phyloP scores from a whole-genome alignment of 371 early-diverging fungal genomes.

The Mortierella sp. region DNA sequence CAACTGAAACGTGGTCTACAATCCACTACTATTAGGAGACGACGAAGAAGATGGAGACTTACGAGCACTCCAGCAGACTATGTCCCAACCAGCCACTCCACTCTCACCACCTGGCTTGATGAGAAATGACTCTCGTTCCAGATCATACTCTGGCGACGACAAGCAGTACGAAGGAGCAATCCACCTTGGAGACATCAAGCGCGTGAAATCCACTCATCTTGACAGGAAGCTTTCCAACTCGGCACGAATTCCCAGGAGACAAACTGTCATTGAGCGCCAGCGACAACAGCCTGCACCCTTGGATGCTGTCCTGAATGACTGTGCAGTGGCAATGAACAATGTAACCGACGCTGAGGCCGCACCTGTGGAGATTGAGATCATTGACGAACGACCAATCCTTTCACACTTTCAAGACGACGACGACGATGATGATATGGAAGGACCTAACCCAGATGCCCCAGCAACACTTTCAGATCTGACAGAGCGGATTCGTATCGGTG shows the following conservation, averaged over 20 bases:
- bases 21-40: constrained; percentile 16
- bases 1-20: too few species aligned
- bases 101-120: constrained; percentile 21
- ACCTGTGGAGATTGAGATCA: constrained; percentile 44
- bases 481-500: constrained; percentile 24
- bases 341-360: constrained; percentile 15
- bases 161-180: constrained; percentile 56
- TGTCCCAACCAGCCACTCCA: constrained; percentile 8
- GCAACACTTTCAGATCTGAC: constrained; percentile 34
- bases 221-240: constrained; percentile 68
- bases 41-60: constrained; percentile 15
- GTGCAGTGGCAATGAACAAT: too few species aligned
- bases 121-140: constrained; percentile 55
- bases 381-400: constrained; percentile 33
- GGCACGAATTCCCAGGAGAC: constrained; percentile 65
- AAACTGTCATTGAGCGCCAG: constrained; percentile 68
- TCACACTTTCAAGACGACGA: constrained; percentile 38
- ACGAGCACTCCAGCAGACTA: constrained; percentile 30
- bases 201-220: constrained; percentile 69
- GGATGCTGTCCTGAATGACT: too few species aligned
- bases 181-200: constrained; percentile 67
- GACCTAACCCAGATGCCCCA: constrained; percentile 18
- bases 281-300: constrained; percentile 12
- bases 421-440: constrained; percentile 6
- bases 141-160: constrained; percentile 57